These are phyloP conservation scores for Kodamaea jinghongensis DNA, from an alignment of 805 yeast species.

Conservation along the genomic window DNA sequence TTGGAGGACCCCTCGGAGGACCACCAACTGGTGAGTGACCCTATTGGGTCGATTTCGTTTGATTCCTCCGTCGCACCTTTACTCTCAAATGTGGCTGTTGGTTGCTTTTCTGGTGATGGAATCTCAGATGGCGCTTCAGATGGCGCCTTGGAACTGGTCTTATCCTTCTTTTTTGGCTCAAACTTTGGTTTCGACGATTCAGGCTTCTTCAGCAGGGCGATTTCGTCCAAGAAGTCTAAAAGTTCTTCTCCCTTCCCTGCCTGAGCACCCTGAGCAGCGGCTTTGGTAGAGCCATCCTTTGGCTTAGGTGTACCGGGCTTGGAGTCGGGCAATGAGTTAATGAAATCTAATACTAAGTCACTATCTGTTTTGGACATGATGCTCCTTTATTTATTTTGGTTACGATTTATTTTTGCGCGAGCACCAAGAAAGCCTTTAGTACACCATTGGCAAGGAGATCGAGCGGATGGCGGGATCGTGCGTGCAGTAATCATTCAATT, in stretches of 20 bases:
- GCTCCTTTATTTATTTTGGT: neutral
- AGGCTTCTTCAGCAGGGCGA: slow-evolving; percentile 60
- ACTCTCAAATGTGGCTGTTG: too few species aligned
- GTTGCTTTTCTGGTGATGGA: neutral
- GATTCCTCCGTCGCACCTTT: slow-evolving; percentile 6
- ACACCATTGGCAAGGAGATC: too few species aligned
- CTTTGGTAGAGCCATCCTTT: slow-evolving; percentile 29
- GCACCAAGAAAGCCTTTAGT: too few species aligned
- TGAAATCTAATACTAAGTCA: slow-evolving; percentile 75
- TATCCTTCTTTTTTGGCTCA: slow-evolving; percentile 29
- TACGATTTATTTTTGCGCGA: too few species aligned
- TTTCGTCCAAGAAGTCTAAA: slow-evolving; percentile 61
- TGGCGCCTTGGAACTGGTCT: neutral
- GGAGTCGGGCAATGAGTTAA: slow-evolving; percentile 74
- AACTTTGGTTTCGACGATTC: slow-evolving; percentile 27
- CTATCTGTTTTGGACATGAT: slow-evolving; percentile 43
- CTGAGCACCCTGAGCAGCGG: slow-evolving; percentile 9
- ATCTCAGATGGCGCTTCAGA: slow-evolving; percentile 1
- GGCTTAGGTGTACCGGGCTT: slow-evolving; percentile 32
- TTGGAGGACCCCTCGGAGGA: slow-evolving; percentile 62
- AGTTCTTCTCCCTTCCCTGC: slow-evolving; percentile 49
- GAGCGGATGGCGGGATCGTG: too few species aligned
- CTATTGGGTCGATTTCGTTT: slow-evolving; percentile 53
- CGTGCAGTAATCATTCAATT: too few species aligned
- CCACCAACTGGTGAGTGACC: slow-evolving; percentile 75